phyloP scores from a whole-genome alignment of 2,329 filamentous ascomycete genomes.

The Diaporthe vaccinii region DNA sequence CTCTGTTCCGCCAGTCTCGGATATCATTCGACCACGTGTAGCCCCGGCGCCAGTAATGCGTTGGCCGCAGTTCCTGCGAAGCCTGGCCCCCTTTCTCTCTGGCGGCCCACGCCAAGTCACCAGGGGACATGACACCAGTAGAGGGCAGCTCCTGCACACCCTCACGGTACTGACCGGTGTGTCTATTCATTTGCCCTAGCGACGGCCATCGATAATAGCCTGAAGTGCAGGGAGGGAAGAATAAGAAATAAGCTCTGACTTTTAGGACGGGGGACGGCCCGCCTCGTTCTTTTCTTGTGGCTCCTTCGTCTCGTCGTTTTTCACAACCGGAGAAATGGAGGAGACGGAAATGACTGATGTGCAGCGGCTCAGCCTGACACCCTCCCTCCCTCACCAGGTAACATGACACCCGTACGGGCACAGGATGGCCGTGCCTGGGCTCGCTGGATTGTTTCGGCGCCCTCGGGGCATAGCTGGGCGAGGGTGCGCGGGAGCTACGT shows the following conservation, averaged over 20 bases:
- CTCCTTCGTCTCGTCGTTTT: neutral
- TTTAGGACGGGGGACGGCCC: constrained; percentile 30
- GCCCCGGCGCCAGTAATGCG: constrained; percentile 5
- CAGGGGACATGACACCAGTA: constrained; percentile 30
- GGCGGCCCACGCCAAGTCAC: constrained; percentile 7
- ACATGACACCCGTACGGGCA: neutral
- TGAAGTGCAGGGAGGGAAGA: neutral
- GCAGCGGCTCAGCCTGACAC: constrained; percentile 2
- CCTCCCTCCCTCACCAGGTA: neutral
- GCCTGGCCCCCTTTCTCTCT: neutral
- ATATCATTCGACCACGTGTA: constrained; percentile 34
- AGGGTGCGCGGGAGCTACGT: neutral
- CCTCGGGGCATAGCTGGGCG: constrained; percentile 11
- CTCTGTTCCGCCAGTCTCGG: neutral
- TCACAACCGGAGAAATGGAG: constrained; percentile 10
- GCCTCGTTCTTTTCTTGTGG: neutral
- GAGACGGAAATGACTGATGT: neutral
- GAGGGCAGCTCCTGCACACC: constrained; percentile 27
- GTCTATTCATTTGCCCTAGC: constrained; percentile 13
- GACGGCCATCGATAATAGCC: constrained; percentile 20
- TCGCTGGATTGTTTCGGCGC: constrained; percentile 5
- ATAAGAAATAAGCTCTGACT: constrained; percentile 5
- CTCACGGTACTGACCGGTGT: constrained; percentile 15
- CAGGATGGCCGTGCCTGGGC: neutral
- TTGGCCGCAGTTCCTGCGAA: neutral